These are phyloP conservation scores for Paradendryphiella salina DNA, from an alignment of 2,329 filamentous ascomycete genomes.

Conservation along the genomic window DNA sequence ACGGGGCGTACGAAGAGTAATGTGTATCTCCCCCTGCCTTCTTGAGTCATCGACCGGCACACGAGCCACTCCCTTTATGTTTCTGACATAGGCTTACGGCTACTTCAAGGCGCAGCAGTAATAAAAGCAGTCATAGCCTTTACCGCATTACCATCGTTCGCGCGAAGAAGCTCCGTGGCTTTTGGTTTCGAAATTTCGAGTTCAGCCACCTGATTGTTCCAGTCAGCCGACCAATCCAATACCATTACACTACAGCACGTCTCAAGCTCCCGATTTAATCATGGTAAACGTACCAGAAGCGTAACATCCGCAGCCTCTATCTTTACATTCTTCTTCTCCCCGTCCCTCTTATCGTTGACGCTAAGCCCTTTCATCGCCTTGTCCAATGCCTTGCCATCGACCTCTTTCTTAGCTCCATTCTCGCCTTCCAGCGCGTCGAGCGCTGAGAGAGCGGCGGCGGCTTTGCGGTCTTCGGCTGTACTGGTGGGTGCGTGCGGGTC, in stretches of 20 bases:
- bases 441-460: slow-evolving; percentile 70
- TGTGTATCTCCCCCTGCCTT: no score
- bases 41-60: no score
- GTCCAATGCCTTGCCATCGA: slow-evolving; percentile 70
- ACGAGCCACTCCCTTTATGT: background rate
- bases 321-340: slow-evolving; percentile 62
- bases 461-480: slow-evolving; percentile 77
- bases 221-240: slow-evolving; percentile 5
- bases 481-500: slow-evolving; percentile 49
- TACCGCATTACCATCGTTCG: slow-evolving; percentile 70
- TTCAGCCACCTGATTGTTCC: slow-evolving; percentile 58
- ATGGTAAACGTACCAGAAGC: slow-evolving; percentile 61
- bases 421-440: slow-evolving; percentile 63
- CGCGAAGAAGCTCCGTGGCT: slow-evolving; percentile 73
- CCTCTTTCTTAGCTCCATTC: slow-evolving; percentile 57
- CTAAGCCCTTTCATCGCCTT: slow-evolving; percentile 70
- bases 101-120: slow-evolving; percentile 26
- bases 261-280: no score
- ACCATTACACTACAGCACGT: background rate
- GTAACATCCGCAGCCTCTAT: slow-evolving; percentile 72
- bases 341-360: slow-evolving; percentile 47
- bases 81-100: background rate
- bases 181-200: slow-evolving; percentile 71
- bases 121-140: slow-evolving; percentile 68
- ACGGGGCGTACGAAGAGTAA: no score